Evolutionary conservation across 257 asterid genomes (phyloP).

Genomic region (Penstemon davidsonii): DNA sequence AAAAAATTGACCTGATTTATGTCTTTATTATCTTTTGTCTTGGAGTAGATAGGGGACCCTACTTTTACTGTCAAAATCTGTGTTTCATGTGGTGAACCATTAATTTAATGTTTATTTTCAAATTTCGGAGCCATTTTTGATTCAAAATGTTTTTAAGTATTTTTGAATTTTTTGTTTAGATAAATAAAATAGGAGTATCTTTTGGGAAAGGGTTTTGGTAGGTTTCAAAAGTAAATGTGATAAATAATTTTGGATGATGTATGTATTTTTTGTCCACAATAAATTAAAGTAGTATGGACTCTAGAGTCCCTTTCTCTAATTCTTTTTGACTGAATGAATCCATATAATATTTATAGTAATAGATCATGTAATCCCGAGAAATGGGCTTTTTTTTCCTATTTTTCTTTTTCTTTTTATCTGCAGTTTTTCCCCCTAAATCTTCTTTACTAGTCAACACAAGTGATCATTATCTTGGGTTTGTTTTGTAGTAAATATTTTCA

Average conservation of each 20-base stretch:
- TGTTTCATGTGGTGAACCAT: constrained; percentile 22
- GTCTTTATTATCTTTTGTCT: neutral
- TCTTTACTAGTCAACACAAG: constrained; percentile 10
- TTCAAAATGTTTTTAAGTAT: too few species aligned
- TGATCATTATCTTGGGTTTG: constrained; percentile 6
- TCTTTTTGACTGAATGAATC: constrained; percentile 17
- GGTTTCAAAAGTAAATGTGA: neutral
- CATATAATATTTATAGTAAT: neutral
- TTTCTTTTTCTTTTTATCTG: constrained; percentile 1
- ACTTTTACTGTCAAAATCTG: neutral
- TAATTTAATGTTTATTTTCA: constrained; percentile 12
- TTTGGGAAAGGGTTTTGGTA: neutral
- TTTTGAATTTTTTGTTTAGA: too few species aligned
- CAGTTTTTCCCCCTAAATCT: constrained; percentile 19
- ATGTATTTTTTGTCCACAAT: too few species aligned
- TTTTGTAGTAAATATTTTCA: constrained; percentile 9
- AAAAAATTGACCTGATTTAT: constrained; percentile 20
- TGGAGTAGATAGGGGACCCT: constrained; percentile 20
- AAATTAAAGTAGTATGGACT: too few species aligned
- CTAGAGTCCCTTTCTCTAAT: neutral
- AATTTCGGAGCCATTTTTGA: constrained; percentile 28
- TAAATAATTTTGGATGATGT: too few species aligned
- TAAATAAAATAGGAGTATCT: too few species aligned
- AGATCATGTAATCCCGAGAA: neutral
- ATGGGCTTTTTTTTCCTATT: neutral